These are phyloP conservation scores for Xylaria sp. DNA, from an alignment of 2,329 filamentous ascomycete genomes.

Conservation along the genomic window DNA sequence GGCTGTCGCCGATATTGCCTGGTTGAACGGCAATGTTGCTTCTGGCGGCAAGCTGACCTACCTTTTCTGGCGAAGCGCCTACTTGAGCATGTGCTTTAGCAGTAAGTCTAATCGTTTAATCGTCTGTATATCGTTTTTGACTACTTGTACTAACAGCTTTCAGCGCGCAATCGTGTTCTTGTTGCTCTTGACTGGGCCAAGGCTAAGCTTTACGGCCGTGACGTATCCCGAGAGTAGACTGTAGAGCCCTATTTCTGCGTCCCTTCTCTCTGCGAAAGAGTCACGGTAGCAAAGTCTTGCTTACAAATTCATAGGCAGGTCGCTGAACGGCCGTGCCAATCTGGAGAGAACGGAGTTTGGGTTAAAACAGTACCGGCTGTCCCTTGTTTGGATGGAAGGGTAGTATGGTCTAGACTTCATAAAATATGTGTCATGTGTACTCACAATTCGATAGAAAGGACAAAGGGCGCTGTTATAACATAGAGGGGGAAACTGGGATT, in stretches of 20 bases:
- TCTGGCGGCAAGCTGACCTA: slow-evolving; percentile 94
- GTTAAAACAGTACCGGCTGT: slow-evolving; percentile 7
- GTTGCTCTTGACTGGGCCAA: slow-evolving; percentile 97
- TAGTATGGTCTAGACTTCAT: slow-evolving; percentile 1
- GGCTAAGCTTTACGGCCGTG: slow-evolving; percentile 94
- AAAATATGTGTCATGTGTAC: slow-evolving; percentile 23
- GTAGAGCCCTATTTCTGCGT: neutral
- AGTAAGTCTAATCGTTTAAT: slow-evolving; percentile 70
- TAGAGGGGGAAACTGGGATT: slow-evolving; percentile 29
- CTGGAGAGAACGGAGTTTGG: slow-evolving; percentile 13
- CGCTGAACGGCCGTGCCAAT: neutral
- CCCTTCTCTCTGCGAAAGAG: neutral
- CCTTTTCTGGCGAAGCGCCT: slow-evolving; percentile 97
- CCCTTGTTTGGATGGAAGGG: slow-evolving; percentile 1
- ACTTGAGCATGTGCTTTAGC: slow-evolving; percentile 99
- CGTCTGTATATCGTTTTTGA: neutral
- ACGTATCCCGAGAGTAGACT: slow-evolving; percentile 83
- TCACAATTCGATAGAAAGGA: slow-evolving; percentile 31
- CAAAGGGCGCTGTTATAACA: slow-evolving; percentile 21
- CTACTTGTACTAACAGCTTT: slow-evolving; percentile 37
- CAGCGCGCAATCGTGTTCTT: slow-evolving; percentile 92
- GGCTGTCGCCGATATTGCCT: slow-evolving; percentile 96
- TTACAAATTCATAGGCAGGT: slow-evolving; percentile 8
- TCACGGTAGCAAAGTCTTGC: slow-evolving; percentile 7
- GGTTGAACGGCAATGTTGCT: slow-evolving; percentile 96